Base-by-base conservation (phyloP, 345 rosid species). In the Abelmoschus esculentus region DNA sequence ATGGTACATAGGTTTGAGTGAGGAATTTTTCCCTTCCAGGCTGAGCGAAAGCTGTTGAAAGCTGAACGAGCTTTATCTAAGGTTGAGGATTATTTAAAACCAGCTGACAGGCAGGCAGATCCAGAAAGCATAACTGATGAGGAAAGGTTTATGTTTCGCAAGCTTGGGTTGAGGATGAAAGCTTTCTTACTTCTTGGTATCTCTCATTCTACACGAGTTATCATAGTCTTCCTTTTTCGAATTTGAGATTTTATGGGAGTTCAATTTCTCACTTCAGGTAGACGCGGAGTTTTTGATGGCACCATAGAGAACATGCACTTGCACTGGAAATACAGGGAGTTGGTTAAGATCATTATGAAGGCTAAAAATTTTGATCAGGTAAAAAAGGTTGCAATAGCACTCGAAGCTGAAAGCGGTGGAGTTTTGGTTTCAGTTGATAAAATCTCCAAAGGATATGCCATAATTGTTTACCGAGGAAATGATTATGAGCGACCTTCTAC, bases 291-390 rank as follows among this genome's bases (percentile, higher is more conserved):
- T 76, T 93, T 91, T 65, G 96, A 86, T 79, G 97, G 98, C 67
- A 93, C 98, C 1, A 87, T 93, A 75, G 97, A 93, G 76, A 93
- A 93, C 81, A 93, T 93, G 97, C 98, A 93, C 82, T 84, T 93
- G 84, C 98, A 91, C 71, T 93, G 98, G 98, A 93, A 91, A 72
- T 86, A 93, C 74, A 79, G 98, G 29, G 98, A 91, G 72, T 80
- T 93, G 80, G 79, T 93, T 71, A 91, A 93, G 81, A 88, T 93
- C 74, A 81, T 89, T 56, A 76, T 89, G 79, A 89, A 91, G 79
- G 86, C 86, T 67, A 87, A 80, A 81, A 86, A 28, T 64, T 84
- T 89, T 61, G 98, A 93, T 44, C 84, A 83, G 73, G 98, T 87
- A 15, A 86, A 80, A 82, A 93, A 89, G 77, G 79, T 89, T 58